Conservation (phyloP, 78 protist species). For the Pigoraptor vietnamica region DNA sequence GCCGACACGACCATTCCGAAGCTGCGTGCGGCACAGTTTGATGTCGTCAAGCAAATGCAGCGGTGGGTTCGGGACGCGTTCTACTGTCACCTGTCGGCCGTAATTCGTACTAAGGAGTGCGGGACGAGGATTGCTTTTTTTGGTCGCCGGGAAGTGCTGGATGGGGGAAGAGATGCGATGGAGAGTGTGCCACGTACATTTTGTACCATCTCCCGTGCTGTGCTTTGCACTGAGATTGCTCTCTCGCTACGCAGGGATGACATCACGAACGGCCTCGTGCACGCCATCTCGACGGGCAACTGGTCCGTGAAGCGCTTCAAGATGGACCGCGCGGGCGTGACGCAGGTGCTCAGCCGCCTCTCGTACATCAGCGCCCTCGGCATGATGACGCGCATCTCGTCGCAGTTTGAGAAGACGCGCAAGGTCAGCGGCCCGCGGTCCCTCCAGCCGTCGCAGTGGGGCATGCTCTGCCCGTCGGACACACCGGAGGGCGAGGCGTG, state of each 20-base stretch:
- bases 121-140: no score
- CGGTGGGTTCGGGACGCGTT: background rate
- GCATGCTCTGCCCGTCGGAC: slow-evolving; percentile 98
- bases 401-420: slow-evolving; percentile 97
- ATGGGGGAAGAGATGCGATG: no score
- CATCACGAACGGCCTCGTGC: slow-evolving; percentile 83
- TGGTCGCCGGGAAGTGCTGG: no score
- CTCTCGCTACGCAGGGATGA: slow-evolving; percentile 20
- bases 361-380: slow-evolving; percentile 96
- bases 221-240: background rate
- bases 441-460: slow-evolving; percentile 98
- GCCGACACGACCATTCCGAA: slow-evolving; percentile 69
- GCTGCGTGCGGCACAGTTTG: slow-evolving; percentile 58
- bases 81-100: no score
- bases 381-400: slow-evolving; percentile 97
- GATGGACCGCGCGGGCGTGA: slow-evolving; percentile 95
- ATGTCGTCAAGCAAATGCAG: slow-evolving; percentile 22
- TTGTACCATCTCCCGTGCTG: no score
- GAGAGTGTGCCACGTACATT: no score
- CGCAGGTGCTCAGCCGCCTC: slow-evolving; percentile 86
- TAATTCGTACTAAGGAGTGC: no score
- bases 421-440: slow-evolving; percentile 76
- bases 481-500: slow-evolving; percentile 99
- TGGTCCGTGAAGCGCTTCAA: slow-evolving; percentile 96
- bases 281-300: slow-evolving; percentile 95